Base-by-base conservation (phyloP, 2,329 filamentous ascomycete genomes). In the Diaporthe sp. region DNA sequence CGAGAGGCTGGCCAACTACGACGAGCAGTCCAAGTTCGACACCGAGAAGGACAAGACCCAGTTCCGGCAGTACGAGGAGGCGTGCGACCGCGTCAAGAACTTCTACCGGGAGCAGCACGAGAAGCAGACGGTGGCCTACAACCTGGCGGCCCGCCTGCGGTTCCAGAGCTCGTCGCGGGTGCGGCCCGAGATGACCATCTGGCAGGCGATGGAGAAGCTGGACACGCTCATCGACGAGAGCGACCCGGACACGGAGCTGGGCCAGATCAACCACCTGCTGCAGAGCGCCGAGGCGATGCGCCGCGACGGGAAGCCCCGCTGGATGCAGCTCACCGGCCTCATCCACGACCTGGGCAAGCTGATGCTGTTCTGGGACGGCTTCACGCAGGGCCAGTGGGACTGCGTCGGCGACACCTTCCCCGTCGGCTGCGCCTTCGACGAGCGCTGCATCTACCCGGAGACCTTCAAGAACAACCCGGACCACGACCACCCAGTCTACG, bases 121-220 rank as follows among this genome's bases (percentile, higher is more conserved):
- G 81, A 92, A 91, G 86, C 93, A 95, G 83, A 95, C 93, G 63
- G 91, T 94, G 0, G 91, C 94, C 13, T 97, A 96, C 89, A 97
- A 97, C 86, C 88, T 97, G 56, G 91, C 92, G 76, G 94, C 94
- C 19, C 94, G 95, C 72, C 91, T 93, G 78, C 86, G 89, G 71
- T 94, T 95, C 85, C 86, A 92, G 83, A 88, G 88, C 77, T 90
- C 92, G 75, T 89, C 89, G 2, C 91, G 93, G 25, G 80, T 79
- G 53, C 85, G 88, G 71, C 91, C 93, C 22, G 89, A 93, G 83
- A 94, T 97, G 94, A 93, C 92, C 76, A 89, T 97, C 82, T 97
- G 95, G 95, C 88, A 97, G 82, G 95, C 95, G 27, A 97, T 97
- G 85, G 94, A 97, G 89, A 96, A 95, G 84, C 92, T 97, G 80